Conservation (phyloP, 768 basidiomycete species). For the Phanerodontia chrysosporium region DNA sequence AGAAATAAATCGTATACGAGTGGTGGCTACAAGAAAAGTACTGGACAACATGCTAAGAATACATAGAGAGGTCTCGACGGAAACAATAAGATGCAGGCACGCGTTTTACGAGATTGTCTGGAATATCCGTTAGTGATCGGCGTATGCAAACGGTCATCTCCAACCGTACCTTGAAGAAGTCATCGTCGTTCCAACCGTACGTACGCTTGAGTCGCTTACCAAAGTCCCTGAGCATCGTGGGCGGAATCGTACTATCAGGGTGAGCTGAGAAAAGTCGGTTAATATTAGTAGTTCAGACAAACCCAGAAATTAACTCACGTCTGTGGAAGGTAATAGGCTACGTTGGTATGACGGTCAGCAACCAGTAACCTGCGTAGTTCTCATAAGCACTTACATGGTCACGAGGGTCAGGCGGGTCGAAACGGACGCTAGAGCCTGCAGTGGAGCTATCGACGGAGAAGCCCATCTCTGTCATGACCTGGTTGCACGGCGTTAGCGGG, state of each 20-base stretch:
- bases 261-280: slow-evolving; percentile 46
- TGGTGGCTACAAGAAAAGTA: not conserved
- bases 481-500: slow-evolving; percentile 3
- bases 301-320: slow-evolving; percentile 37
- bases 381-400: slow-evolving; percentile 37
- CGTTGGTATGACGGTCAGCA: not conserved
- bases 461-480: slow-evolving; percentile 80
- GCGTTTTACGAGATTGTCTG: not conserved
- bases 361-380: not conserved
- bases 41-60: not conserved
- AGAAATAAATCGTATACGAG: not conserved
- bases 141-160: not conserved
- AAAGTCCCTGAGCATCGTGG: slow-evolving; percentile 45
- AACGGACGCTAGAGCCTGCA: slow-evolving; percentile 79
- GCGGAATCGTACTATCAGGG: slow-evolving; percentile 62
- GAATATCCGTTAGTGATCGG: not conserved
- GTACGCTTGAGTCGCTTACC: slow-evolving; percentile 53
- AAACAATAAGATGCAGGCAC: not conserved
- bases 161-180: slow-evolving; percentile 27
- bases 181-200: slow-evolving; percentile 63
- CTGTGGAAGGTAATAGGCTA: slow-evolving; percentile 77
- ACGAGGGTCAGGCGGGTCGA: slow-evolving; percentile 61
- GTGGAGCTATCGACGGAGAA: slow-evolving; percentile 71
- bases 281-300: not conserved
- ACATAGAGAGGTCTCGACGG: not conserved